Base-by-base conservation (phyloP, 176 grass and related monocot genomes). In the Leersia perrieri region DNA sequence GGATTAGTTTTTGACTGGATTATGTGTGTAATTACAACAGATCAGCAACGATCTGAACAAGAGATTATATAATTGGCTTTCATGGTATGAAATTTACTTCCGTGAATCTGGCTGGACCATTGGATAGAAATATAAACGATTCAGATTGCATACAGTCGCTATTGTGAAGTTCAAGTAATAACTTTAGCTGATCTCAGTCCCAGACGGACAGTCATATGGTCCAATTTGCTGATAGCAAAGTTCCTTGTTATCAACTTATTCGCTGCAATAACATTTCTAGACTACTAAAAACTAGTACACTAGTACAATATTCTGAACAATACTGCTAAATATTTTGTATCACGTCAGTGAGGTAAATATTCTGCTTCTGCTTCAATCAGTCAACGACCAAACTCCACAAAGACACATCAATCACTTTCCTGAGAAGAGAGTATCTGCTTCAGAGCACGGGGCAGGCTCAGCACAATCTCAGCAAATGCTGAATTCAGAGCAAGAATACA, bases 391-490 rank as follows among this genome's bases (percentile, higher is more conserved):
- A 22, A 53, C 42, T 73, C 25, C 22, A 53, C 45, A 7, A 8
- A 80, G 16, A 31, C 5, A 9, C 66, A 69, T 91, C 81, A 91
- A 63, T 88, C 90, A 70, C 74, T 85, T 40, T 72, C 78, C 44
- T 91, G 75, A 55, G 80, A 80, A 20, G 84, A 86, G 62, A 85
- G 89, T 71, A 84, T 80, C 77, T 87, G 89, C 88, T 89, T 94
- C 82, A 98, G 68, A 63, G 92, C 84, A 33, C 64, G 88, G 26
- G 90, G 88, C 20, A 98, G 82, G 31, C 93, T 87, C 66, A 98
- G 90, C 75, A 98, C 90, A 34, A 98, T 91, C 74, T 98, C 95
- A 9, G 95, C 95, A 58, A 93, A 98, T 31, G 95, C 95, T 98
- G 81, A 79, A 78, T 18, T 63, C 8, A 65, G 57, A 30, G 76